phyloP scores from a whole-genome alignment of 2,329 filamentous ascomycete genomes.

The Fusarium chlamydosporum region DNA sequence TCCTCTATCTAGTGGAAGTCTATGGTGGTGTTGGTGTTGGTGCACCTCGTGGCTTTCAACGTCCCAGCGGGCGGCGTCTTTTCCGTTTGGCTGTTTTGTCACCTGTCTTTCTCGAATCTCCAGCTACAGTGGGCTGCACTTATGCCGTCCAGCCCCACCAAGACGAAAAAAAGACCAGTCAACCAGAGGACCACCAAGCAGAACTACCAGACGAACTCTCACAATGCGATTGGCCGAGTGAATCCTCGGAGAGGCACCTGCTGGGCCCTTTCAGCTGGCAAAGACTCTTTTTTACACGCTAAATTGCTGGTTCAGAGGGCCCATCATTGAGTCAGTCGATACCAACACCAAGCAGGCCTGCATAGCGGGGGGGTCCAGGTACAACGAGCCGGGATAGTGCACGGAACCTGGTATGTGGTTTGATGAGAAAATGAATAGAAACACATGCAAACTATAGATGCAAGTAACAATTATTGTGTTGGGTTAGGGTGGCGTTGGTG shows the following conservation, averaged over 20 bases:
- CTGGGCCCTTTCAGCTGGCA: constrained; percentile 43
- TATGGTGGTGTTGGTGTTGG: neutral
- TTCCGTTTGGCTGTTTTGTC: constrained; percentile 42
- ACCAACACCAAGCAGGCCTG: constrained; percentile 31
- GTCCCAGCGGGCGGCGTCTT: constrained; percentile 35
- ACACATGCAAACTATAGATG: neutral
- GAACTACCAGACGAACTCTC: constrained; percentile 21
- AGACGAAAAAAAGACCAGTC: constrained; percentile 21
- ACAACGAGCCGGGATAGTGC: neutral
- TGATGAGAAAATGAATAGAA: constrained; percentile 24
- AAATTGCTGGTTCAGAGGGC: constrained; percentile 33
- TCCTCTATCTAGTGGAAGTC: no score
- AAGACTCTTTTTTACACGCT: constrained; percentile 34
- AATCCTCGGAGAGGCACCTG: constrained; percentile 25
- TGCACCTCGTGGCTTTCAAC: constrained; percentile 28
- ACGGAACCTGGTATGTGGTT: constrained; percentile 6
- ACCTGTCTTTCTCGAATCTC: constrained; percentile 27
- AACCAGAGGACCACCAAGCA: constrained; percentile 26
- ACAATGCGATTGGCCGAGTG: constrained; percentile 34
- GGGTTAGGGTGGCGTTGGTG: constrained; percentile 1
- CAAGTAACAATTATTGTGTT: neutral
- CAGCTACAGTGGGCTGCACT: constrained; percentile 2
- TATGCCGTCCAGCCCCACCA: no score
- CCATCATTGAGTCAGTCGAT: constrained; percentile 47
- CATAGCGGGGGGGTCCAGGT: constrained; percentile 27